These are phyloP conservation scores for Delphinella strobiligena DNA, from an alignment of 2,329 filamentous ascomycete genomes.

Conservation along the genomic window DNA sequence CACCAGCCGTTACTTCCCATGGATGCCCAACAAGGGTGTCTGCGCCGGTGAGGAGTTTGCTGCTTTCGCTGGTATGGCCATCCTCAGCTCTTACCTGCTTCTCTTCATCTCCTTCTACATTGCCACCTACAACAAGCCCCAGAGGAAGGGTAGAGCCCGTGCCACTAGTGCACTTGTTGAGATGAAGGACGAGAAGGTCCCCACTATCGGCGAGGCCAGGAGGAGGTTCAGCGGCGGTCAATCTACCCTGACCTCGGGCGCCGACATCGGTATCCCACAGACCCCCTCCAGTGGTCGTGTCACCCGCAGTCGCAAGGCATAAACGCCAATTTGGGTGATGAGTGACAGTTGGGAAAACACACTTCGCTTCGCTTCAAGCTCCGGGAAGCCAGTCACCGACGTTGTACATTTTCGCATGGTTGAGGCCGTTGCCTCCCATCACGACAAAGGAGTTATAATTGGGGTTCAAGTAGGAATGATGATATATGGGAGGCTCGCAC, in stretches of 20 bases:
- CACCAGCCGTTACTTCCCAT: constrained; percentile 76
- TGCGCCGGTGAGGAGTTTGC: constrained; percentile 97
- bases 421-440: neutral
- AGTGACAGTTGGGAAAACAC: neutral
- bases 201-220: constrained; percentile 40
- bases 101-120: constrained; percentile 99
- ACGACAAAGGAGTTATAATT: neutral
- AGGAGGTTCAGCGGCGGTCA: constrained; percentile 36
- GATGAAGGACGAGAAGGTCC: constrained; percentile 61
- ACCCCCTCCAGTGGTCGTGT: constrained; percentile 41
- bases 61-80: constrained; percentile 80
- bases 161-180: constrained; percentile 79
- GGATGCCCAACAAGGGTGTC: constrained; percentile 69
- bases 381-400: neutral
- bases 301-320: constrained; percentile 61
- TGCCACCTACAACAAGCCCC: constrained; percentile 84
- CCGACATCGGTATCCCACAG: constrained; percentile 29
- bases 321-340: constrained; percentile 16
- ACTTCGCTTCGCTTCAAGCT: neutral
- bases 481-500: neutral
- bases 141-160: constrained; percentile 59
- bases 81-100: constrained; percentile 87
- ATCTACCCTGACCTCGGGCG: constrained; percentile 13
- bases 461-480: neutral
- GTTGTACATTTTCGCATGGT: neutral